These are phyloP conservation scores for Ambrosia artemisiifolia DNA, from an alignment of 129 eudicot genomes.

Conservation along the genomic window DNA sequence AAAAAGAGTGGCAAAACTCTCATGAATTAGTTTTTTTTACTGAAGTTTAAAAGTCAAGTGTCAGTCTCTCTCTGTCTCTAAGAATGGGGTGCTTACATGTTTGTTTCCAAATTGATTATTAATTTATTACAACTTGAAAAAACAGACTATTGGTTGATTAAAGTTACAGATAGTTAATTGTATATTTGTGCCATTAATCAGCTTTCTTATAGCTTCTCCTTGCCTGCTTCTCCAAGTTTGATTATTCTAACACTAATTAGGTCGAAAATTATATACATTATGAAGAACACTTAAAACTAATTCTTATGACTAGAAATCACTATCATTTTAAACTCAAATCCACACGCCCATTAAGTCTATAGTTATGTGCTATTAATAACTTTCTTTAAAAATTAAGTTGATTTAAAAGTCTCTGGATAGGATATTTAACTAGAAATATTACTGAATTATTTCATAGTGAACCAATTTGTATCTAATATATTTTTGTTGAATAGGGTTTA, in stretches of 20 bases:
- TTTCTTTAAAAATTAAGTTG: neutral
- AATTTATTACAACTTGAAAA: too few relatives aligned
- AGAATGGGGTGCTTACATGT: neutral
- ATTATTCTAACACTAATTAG: neutral
- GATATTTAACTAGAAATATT: neutral
- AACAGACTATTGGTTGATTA: neutral
- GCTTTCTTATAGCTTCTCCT: constrained; percentile 2
- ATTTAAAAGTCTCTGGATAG: neutral
- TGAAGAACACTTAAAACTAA: neutral
- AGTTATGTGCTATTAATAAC: constrained; percentile 1
- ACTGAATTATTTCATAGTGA: neutral
- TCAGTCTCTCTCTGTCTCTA: neutral
- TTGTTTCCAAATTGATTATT: neutral
- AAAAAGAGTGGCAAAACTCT: neutral
- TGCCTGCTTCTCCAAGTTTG: constrained; percentile 3
- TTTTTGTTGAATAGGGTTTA: constrained; percentile 3
- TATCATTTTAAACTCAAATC: neutral
- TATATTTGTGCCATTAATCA: neutral
- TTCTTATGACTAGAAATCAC: neutral
- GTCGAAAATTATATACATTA: neutral
- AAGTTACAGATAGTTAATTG: neutral
- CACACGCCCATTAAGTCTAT: neutral
- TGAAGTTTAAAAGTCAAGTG: constrained; percentile 2
- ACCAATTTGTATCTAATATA: neutral
- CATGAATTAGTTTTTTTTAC: neutral